phyloP scores from a whole-genome alignment of 305 asterid genomes.

The Lippia alba region DNA sequence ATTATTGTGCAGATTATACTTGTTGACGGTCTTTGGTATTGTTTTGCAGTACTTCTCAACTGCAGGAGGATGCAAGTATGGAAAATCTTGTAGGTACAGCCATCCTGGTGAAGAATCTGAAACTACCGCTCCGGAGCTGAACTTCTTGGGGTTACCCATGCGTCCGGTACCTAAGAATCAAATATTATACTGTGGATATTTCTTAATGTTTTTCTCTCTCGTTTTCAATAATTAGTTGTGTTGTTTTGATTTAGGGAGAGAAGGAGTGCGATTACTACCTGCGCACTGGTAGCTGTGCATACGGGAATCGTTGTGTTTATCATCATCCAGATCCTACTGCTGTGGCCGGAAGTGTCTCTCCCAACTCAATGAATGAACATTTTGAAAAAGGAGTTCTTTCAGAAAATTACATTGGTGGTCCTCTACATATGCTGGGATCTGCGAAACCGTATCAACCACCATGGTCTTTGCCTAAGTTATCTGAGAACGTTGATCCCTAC shows the following conservation, averaged over 20 bases:
- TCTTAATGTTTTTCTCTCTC: not conserved
- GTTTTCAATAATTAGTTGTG: not conserved
- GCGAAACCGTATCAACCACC: slow-evolving; percentile 31
- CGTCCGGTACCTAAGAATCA: slow-evolving; percentile 36
- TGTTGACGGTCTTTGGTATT: slow-evolving; percentile 2
- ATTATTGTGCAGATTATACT: not conserved
- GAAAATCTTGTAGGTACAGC: slow-evolving; percentile 39
- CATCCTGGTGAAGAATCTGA: slow-evolving; percentile 39
- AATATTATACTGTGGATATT: not conserved
- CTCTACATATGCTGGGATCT: slow-evolving; percentile 33
- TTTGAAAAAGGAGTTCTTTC: slow-evolving; percentile 26
- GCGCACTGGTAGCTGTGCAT: slow-evolving; percentile 50
- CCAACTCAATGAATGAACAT: slow-evolving; percentile 16
- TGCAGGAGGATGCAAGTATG: slow-evolving; percentile 49
- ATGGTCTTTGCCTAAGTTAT: slow-evolving; percentile 31
- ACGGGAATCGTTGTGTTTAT: slow-evolving; percentile 43
- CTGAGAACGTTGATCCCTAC: slow-evolving; percentile 19
- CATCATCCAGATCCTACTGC: slow-evolving; percentile 53
- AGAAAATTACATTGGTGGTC: slow-evolving; percentile 24
- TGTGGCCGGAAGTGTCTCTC: slow-evolving; percentile 19
- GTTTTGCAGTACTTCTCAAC: slow-evolving; percentile 45
- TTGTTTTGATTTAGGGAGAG: slow-evolving; percentile 42
- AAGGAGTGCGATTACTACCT: slow-evolving; percentile 50
- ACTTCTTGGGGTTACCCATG: slow-evolving; percentile 47
- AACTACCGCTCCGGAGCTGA: slow-evolving; percentile 32